phyloP scores from a whole-genome alignment of 164 flowering plant genomes.

The Piper betle region DNA sequence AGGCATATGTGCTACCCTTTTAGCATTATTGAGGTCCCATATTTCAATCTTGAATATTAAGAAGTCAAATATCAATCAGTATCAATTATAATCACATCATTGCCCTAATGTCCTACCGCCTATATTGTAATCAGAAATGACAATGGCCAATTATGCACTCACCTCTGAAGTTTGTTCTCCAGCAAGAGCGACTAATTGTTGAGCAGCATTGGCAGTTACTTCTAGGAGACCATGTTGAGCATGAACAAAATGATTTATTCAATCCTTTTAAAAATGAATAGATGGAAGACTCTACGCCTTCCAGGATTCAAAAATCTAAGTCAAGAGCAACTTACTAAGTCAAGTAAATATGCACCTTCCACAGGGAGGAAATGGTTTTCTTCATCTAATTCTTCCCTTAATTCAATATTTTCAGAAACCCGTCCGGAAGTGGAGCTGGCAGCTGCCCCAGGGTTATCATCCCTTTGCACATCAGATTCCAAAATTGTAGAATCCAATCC shows the following conservation, averaged over 20 bases:
- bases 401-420: constrained; percentile 9
- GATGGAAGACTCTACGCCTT: neutral
- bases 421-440: constrained; percentile 8
- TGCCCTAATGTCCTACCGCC: no score
- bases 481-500: constrained; percentile 1
- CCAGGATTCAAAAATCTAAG: neutral
- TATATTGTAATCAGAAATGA: neutral
- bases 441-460: constrained; percentile 13
- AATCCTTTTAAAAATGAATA: neutral
- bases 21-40: constrained; percentile 72
- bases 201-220: constrained; percentile 19
- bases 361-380: constrained; percentile 6
- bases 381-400: constrained; percentile 9
- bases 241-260: neutral
- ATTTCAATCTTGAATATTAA: constrained; percentile 56
- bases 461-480: constrained; percentile 4
- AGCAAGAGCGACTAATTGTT: constrained; percentile 48
- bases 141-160: neutral
- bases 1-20: constrained; percentile 38
- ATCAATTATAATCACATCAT: neutral
- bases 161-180: constrained; percentile 77
- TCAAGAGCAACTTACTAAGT: neutral
- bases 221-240: constrained; percentile 10
- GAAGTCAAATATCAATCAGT: neutral
- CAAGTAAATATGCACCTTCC: constrained; percentile 22